Percentiles rank a stretch among this genome's conserved stretches.
These are phyloP conservation scores for Aspergillus sclerotialis DNA, from an alignment of 2,329 filamentous ascomycete species.

Conservation along the genomic window DNA sequence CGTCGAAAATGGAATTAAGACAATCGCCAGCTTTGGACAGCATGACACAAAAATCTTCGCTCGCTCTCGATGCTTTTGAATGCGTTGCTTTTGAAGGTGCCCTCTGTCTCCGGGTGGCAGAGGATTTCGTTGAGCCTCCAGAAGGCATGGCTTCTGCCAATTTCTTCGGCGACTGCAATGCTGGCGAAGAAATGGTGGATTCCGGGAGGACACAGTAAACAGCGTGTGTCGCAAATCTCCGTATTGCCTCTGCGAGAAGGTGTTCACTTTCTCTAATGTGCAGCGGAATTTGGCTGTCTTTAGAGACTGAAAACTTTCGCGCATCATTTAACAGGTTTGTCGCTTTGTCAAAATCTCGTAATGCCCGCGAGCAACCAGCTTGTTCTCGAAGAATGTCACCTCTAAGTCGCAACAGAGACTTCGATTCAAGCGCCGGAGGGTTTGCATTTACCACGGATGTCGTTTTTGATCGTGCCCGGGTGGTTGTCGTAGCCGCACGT, in stretches of 20 bases:
- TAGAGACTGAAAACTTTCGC: conserved; percentile 22
- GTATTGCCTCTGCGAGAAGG: conserved; percentile 32
- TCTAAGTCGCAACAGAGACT: conserved; percentile 37
- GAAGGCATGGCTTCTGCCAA: conserved; percentile 30
- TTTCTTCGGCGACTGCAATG: conserved; percentile 42
- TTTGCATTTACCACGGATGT: conserved; percentile 9
- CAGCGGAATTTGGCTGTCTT: conserved; percentile 58
- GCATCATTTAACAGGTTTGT: conserved; percentile 43
- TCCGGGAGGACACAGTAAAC: conserved; percentile 87
- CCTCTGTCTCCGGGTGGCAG: conserved; percentile 18
- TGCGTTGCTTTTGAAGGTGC: conserved; percentile 20
- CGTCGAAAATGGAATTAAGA: conserved; percentile 25
- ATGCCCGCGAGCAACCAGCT: conserved; percentile 40
- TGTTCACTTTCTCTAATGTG: conserved; percentile 31
- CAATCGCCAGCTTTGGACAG: conserved; percentile 29
- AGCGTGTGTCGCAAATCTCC: conserved; percentile 63
- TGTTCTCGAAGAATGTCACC: conserved; percentile 46
- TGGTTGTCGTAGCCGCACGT: conserved; percentile 20
- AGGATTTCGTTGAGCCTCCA: conserved; percentile 17
- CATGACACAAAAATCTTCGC: conserved; percentile 29
- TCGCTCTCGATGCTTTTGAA: conserved; percentile 21
- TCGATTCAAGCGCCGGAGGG: conserved; percentile 26
- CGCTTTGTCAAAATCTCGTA: conserved; percentile 52
- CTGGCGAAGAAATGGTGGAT: conserved; percentile 82
- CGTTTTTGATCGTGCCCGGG: conserved; percentile 15